Base-by-base conservation (phyloP, 345 rosid species). In the Syzygium jambos region DNA sequence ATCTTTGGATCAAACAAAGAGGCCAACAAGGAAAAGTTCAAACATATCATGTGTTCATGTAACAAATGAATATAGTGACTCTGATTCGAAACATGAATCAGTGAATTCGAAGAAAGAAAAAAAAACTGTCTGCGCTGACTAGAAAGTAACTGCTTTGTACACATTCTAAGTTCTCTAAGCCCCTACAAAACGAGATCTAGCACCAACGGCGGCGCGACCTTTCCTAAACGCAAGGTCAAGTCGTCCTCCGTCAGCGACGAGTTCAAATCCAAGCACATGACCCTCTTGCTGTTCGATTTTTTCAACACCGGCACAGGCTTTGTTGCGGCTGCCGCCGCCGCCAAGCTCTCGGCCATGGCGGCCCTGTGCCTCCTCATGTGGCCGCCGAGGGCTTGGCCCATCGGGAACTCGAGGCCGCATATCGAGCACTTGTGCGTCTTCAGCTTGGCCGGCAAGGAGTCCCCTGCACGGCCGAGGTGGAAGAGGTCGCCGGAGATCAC, bases 341-440 rank as follows among this genome's bases (percentile, higher is more conserved):
- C 15, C 78, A 54, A 54, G 21, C 34, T 54, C 34, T 51, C 85
- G 38, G 21, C 57, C 56, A 78, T 41, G 51, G 78, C 84, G 21
- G 90, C 88, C 85, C 96, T 91, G 59, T 97, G 99, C 87, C 96
- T 92, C 92, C 99, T 93, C 99, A 97, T 97, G 88, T 97, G 99
- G 43, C 99, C 99, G 0, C 99, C 99, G 1, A 96, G 93, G 3
- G 99, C 99, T 91, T 97, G 99, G 25, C 99, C 98, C 10, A 97
- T 86, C 1, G 94, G 87, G 38, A 97, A 97, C 89, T 96, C 98
- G 4, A 93, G 92, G 25, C 99, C 98, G 22, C 99, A 97, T 30
- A 96, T 94, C 19, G 99, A 92, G 90, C 99, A 97, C 93, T 94
- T 93, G 78, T 97, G 99, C 13, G 90, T 91, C 90, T 95, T 95